A percentile compares a stretch with the other conserved stretches of the same genome.
phyloP scores from a whole-genome alignment of 208 protist genomes.

The Trypanosoma vivax region DNA sequence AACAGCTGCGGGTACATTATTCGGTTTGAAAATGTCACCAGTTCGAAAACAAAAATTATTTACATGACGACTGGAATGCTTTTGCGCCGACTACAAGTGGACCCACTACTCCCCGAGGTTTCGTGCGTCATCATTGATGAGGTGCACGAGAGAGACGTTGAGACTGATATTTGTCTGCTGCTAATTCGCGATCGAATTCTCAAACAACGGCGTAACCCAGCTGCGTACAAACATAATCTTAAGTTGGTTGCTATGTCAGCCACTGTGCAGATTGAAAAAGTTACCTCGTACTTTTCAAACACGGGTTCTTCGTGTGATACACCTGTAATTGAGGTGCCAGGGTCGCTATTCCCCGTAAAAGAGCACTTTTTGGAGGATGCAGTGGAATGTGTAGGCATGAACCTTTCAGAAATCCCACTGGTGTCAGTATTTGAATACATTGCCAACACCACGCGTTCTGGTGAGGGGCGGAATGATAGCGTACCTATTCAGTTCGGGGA shows the following conservation, averaged over 20 bases:
- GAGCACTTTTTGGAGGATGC: slow-evolving; percentile 88
- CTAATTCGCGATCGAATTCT: slow-evolving; percentile 63
- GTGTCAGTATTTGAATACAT: too few relatives aligned
- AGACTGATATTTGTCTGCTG: slow-evolving; percentile 79
- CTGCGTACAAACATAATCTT: slow-evolving; percentile 37
- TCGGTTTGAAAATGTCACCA: slow-evolving; percentile 79
- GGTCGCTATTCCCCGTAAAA: slow-evolving; percentile 71
- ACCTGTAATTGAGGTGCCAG: slow-evolving; percentile 76
- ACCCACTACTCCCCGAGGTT: slow-evolving; percentile 82
- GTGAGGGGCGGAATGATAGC: slow-evolving; percentile 5
- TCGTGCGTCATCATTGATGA: slow-evolving; percentile 85
- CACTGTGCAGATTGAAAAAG: slow-evolving; percentile 66
- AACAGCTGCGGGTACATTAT: slow-evolving; percentile 87
- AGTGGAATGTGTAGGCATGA: slow-evolving; percentile 32
- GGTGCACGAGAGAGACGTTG: slow-evolving; percentile 82
- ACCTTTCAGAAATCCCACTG: slow-evolving; percentile 22
- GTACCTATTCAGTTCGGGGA: too few relatives aligned
- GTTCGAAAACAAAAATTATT: slow-evolving; percentile 89
- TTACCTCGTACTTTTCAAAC: slow-evolving; percentile 60
- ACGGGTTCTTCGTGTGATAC: slow-evolving; percentile 22
- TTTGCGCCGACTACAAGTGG: slow-evolving; percentile 92
- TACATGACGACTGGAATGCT: slow-evolving; percentile 99
- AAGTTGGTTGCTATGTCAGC: slow-evolving; percentile 98
- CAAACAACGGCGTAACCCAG: slow-evolving; percentile 36
- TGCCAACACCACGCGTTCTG: too few relatives aligned